Conservation (phyloP, 1,139 yeast species). For the Yamadazyma diospyri region DNA sequence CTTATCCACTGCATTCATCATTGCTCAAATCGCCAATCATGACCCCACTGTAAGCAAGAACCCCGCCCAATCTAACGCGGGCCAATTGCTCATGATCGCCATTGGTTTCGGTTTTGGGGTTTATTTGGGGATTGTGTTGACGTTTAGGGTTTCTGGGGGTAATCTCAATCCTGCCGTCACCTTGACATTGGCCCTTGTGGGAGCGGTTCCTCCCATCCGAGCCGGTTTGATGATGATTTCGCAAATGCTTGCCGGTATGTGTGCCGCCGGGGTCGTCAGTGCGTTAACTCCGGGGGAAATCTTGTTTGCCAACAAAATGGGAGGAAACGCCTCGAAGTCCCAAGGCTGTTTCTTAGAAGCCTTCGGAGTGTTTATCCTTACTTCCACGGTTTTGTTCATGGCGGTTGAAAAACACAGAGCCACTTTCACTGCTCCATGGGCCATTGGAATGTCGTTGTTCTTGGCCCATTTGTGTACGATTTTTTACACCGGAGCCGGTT, state of each 20-base stretch:
- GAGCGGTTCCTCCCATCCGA: conserved; percentile 72
- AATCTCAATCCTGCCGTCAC: conserved; percentile 90
- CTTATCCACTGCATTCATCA: conserved; percentile 76
- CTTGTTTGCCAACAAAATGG: conserved; percentile 67
- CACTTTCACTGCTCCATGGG: conserved; percentile 56
- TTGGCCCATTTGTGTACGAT: conserved; percentile 80
- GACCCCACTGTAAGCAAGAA: conserved; percentile 38
- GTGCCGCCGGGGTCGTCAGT: conserved; percentile 87
- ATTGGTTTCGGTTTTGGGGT: conserved; percentile 88
- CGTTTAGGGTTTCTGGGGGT: conserved; percentile 84
- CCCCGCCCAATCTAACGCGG: conserved; percentile 53
- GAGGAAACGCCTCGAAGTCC: conserved; percentile 67
- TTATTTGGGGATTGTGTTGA: conserved; percentile 69
- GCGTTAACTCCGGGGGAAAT: conserved; percentile 86
- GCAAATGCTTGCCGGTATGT: conserved; percentile 83
- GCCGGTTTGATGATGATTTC: conserved; percentile 62
- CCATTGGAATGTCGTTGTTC: conserved; percentile 48
- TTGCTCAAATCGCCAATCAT: conserved; percentile 83
- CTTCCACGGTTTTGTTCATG: conserved; percentile 74
- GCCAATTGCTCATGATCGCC: conserved; percentile 70
- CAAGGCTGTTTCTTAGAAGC: conserved; percentile 83
- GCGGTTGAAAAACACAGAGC: conserved; percentile 83
- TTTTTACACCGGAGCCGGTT: conserved; percentile 87
- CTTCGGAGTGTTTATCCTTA: conserved; percentile 71
- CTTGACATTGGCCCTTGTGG: conserved; percentile 61